Base-by-base conservation (phyloP, 805 yeast species). In the Ogataea pignaliae region DNA sequence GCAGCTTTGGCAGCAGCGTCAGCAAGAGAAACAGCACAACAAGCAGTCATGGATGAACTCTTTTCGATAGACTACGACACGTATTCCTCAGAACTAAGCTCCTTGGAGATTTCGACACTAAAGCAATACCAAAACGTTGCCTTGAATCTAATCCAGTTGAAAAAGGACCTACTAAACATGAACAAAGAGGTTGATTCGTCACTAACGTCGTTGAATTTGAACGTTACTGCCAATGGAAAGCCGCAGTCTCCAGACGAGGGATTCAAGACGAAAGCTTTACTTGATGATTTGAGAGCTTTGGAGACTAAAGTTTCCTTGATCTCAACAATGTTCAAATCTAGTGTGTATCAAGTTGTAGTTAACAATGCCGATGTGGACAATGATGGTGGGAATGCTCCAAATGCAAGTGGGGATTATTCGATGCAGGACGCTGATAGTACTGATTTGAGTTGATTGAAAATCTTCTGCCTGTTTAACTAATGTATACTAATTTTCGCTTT, bases 121-220 rank as follows among this genome's bases (percentile, higher is more conserved):
- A 61, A 61, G 29, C 65, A 68, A 42, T 72, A 72, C 35, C 75
- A 71, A 47, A 43, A 49, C 2, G 48, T 72, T 4, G 69, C 75
- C 0, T 41, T 51, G 9, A 64, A 68, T 30, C 45, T 72, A 39
- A 49, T 55, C 5, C 45, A 44, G 10, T 42, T 61, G 28, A 57
- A 55, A 18, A 47, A 54, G 41, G 51, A 62, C 55, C 39, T 61
- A 47, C 37, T 21, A 13, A 21, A 47, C 44, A 16, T 63, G 47
- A 41, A 55, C 48, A 21, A 45, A 38, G 48, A 51, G 55, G 45
- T 50, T 45, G 46, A 47, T 51, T 34, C 65, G 31, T 57, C 66
- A 5, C 17, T 13, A n/a, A 9, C 16, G 11, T 16, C 21, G 17
- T 29, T 5, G 8, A 6, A 11, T 9, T 34, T 13, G n/a, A 18